Percentiles rank a stretch among this genome's conserved stretches.
Conservation (phyloP, 345 rosid genomes). For the Sonneratia alba region DNA sequence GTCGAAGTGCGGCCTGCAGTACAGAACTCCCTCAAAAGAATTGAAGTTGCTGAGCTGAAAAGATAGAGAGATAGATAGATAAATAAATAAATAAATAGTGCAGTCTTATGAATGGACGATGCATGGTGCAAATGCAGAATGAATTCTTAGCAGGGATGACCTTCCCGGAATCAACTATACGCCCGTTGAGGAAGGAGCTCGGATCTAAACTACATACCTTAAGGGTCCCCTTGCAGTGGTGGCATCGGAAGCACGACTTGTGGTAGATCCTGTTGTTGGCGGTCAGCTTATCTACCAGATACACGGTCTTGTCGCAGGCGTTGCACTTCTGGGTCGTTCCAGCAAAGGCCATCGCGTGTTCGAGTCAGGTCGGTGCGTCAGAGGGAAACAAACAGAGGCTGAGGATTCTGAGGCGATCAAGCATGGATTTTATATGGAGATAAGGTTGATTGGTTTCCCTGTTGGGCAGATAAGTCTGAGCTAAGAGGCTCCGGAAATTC, state of each 20-base stretch:
- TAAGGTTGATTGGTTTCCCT: neutral
- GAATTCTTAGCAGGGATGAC: too few relatives aligned
- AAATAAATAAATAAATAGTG: too few relatives aligned
- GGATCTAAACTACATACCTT: constrained; percentile 17
- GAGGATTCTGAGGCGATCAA: neutral
- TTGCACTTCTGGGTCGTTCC: constrained; percentile 49
- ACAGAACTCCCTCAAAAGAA: constrained; percentile 60
- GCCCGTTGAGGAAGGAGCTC: neutral
- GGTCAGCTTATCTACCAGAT: constrained; percentile 46
- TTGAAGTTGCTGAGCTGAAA: constrained; percentile 49
- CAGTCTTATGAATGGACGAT: too few relatives aligned
- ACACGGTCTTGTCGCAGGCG: constrained; percentile 54
- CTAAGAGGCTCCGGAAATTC: neutral
- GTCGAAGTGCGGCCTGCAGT: constrained; percentile 62
- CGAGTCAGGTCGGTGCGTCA: neutral
- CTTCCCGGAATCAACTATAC: neutral
- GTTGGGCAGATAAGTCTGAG: neutral
- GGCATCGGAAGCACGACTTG: constrained; percentile 58
- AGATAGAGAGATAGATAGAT: neutral
- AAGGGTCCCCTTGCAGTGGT: constrained; percentile 55
- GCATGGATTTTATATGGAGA: neutral
- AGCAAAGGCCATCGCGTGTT: constrained; percentile 26
- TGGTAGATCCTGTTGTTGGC: constrained; percentile 48
- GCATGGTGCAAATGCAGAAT: neutral
- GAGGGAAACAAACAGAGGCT: neutral